Evolutionary conservation across 1,139 yeast species (phyloP).

Genomic region (Nakaseomyces uthaithaninus): DNA sequence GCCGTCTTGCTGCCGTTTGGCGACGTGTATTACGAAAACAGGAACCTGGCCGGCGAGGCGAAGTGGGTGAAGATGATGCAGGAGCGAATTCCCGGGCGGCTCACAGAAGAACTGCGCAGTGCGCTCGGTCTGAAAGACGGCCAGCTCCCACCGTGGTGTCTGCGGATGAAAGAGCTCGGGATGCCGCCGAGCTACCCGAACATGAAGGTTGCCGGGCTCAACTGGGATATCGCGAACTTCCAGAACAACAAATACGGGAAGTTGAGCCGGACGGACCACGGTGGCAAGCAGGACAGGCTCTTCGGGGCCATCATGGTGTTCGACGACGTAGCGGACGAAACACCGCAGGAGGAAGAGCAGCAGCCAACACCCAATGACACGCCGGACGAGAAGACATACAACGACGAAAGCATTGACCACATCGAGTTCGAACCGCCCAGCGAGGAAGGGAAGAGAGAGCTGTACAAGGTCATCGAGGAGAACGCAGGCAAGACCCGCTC

Average conservation of each 20-base stretch:
- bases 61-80: constrained; percentile 30
- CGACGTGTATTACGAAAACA: constrained; percentile 73
- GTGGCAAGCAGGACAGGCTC: neutral
- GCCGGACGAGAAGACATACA: neutral
- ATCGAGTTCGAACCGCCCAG: neutral
- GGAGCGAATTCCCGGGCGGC: constrained; percentile 56
- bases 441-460: neutral
- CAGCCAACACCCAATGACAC: constrained; percentile 1
- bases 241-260: constrained; percentile 32
- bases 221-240: constrained; percentile 29
- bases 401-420: constrained; percentile 2
- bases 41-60: constrained; percentile 47
- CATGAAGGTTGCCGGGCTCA: constrained; percentile 49
- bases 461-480: neutral
- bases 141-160: constrained; percentile 75
- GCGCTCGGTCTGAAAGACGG: constrained; percentile 67
- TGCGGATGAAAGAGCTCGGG: constrained; percentile 62
- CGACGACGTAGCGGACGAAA: constrained; percentile 13
- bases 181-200: constrained; percentile 80
- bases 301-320: constrained; percentile 24
- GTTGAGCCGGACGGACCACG: constrained; percentile 16
- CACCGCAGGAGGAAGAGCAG: constrained; percentile 16
- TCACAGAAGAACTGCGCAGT: constrained; percentile 48
- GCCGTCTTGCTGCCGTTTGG: constrained; percentile 53
- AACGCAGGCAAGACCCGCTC: too few relatives aligned